These are phyloP conservation scores for Tieghemiomyces parasiticus DNA, from an alignment of 192 early-diverging fungal species.

Conservation along the genomic window DNA sequence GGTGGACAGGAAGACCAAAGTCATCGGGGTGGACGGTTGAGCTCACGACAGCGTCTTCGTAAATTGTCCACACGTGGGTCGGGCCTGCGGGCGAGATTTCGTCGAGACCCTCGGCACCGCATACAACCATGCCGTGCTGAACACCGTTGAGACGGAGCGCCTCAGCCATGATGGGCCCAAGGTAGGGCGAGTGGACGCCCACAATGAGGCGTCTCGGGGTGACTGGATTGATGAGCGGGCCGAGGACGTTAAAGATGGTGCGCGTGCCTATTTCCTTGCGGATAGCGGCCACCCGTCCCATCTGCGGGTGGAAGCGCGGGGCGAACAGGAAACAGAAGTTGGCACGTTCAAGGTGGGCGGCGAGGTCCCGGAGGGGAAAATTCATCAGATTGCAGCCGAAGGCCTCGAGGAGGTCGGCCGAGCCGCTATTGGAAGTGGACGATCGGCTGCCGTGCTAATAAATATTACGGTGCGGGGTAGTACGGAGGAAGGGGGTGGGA, in stretches of 20 bases:
- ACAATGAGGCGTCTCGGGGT: constrained; percentile 66
- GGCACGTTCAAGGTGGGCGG: constrained; percentile 39
- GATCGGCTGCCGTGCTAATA: constrained; percentile 88
- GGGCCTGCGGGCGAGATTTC: constrained; percentile 81
- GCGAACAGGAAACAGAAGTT: constrained; percentile 87
- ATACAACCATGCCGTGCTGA: constrained; percentile 75
- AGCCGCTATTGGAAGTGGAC: constrained; percentile 79
- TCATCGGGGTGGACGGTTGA: constrained; percentile 60
- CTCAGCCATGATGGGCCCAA: constrained; percentile 74
- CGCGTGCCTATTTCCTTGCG: constrained; percentile 82
- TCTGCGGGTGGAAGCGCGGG: constrained; percentile 79
- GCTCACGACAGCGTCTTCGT: constrained; percentile 20
- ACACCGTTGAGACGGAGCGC: constrained; percentile 66
- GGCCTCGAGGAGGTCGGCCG: constrained; percentile 85
- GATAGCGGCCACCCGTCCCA: constrained; percentile 57
- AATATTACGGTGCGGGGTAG: background rate
- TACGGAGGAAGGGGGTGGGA: no score
- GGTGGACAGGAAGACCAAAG: constrained; percentile 71
- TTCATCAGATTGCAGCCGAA: constrained; percentile 56
- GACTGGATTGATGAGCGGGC: constrained; percentile 84
- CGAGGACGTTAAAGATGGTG: constrained; percentile 89
- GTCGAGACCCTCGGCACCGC: constrained; percentile 79
- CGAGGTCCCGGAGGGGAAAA: constrained; percentile 49
- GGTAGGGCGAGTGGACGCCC: constrained; percentile 67
- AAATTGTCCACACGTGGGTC: constrained; percentile 80